Conservation (phyloP, 2,329 filamentous ascomycete genomes). For the Monosporascus cannonballus region DNA sequence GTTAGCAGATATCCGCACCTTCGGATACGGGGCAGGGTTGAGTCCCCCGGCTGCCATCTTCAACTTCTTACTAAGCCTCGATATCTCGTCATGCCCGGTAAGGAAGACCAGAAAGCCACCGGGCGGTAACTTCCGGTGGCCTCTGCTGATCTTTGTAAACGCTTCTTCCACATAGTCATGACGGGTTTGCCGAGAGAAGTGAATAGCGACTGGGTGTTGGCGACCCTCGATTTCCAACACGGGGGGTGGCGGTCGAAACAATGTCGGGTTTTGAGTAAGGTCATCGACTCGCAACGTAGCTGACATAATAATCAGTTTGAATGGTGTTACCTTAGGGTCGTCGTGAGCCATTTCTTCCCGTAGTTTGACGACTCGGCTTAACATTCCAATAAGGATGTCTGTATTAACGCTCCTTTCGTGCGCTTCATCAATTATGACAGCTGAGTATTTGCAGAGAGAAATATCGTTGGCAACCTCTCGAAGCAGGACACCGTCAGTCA, state of each 20-base stretch:
- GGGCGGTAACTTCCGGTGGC: conserved; percentile 82
- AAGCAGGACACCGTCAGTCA: conserved; percentile 95
- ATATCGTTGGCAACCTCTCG: conserved; percentile 90
- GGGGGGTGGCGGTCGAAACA: conserved; percentile 76
- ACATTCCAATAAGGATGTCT: conserved; percentile 95
- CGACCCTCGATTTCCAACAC: conserved; percentile 86
- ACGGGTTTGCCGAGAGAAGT: conserved; percentile 78
- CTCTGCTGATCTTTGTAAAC: conserved; percentile 78
- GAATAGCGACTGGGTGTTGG: conserved; percentile 82
- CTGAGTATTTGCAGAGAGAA: conserved; percentile 81
- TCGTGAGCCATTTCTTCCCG: conserved; percentile 69
- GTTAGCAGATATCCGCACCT: conserved; percentile 67
- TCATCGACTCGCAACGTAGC: conserved; percentile 88
- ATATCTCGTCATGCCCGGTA: conserved; percentile 89
- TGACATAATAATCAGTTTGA: conserved; percentile 98
- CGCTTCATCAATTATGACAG: conserved; percentile 91
- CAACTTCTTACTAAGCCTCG: conserved; percentile 71
- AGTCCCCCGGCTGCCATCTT: conserved; percentile 60
- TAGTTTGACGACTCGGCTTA: conserved; percentile 85
- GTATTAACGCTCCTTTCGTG: conserved; percentile 97
- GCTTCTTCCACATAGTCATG: conserved; percentile 88
- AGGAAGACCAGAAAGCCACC: conserved; percentile 92
- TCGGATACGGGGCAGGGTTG: conserved; percentile 52
- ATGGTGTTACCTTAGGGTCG: conserved; percentile 63
- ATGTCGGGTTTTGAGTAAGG: conserved; percentile 73